Evolutionary conservation across 768 basidiomycete species (phyloP), one percentile per base, ranked within the genome.

Genomic region (Goffeauzyma gilvescens): DNA sequence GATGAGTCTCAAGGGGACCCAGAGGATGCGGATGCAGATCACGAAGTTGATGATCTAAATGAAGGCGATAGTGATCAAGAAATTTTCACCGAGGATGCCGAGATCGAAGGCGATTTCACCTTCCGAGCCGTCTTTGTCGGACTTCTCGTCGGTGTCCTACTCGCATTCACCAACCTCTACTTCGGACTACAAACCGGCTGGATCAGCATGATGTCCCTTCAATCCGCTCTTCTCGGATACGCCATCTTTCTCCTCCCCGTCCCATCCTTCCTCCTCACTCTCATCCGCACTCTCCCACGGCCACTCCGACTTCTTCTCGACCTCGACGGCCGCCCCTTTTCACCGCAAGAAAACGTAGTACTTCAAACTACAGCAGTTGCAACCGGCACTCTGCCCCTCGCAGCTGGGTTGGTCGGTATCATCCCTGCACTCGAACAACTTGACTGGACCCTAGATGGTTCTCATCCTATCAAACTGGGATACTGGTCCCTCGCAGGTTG

Each of bases 361-460:
- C 71, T 93, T 2, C 89, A 96, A 59, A 93, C 90, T 0, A 89
- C 84, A 0, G 87, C 90, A 0, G 87, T 89, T 2, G 90, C 89
- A 1, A 95, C 87, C 2, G 90, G 90, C 17, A 70, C 67, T 0
- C 57, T 67, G 41, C 67, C 67, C 0, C 57, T 66, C 12, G 64
- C 65, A 8, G 62, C 63, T 22, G 65, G 78, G 0, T 81, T 95
- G 53, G 87, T 95, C 10, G 87, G 89, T 4, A 87, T 95, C 45
- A 70, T 96, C 12, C 90, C 90, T 2, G 89, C 90, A 1, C 68
- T 96, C 15, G 73, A 77, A 18, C 64, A 89, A 38, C 70, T 96
- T n/a, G 72, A 75, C 39, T 68, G 74, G 52, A 69, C 72, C 33
- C 68, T 72, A 42, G 90, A 96, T 51, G 85, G 84, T 7, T 70